Evolutionary conservation across 352 stramenopile species (phyloP).

Genomic region (Pythium dissotocum): DNA sequence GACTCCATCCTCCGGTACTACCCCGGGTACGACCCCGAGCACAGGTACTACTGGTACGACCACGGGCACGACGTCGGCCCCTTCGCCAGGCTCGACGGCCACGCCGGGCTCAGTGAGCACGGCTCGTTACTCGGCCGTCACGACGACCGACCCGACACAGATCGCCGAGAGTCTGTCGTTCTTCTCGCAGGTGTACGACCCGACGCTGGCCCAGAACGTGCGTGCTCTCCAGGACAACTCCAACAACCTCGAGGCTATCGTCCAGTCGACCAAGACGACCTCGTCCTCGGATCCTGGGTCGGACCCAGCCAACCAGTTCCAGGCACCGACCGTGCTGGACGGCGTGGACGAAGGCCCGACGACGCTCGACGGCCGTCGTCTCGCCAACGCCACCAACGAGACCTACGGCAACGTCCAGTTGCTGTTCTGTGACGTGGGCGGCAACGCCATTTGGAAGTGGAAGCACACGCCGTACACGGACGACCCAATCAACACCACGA

Average conservation of each 20-base stretch:
- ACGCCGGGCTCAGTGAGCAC: neutral
- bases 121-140: conserved; percentile 19
- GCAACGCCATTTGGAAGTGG: conserved; percentile 80
- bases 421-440: conserved; percentile 70
- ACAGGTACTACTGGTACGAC: neutral
- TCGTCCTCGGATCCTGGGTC: conserved; percentile 37
- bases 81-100: neutral
- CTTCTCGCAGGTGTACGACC: conserved; percentile 58
- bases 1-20: neutral
- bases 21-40: neutral
- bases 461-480: conserved; percentile 40
- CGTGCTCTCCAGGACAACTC: conserved; percentile 52
- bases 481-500: conserved; percentile 37
- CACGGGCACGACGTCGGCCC: neutral
- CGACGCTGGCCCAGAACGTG: conserved; percentile 44
- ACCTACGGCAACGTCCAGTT: conserved; percentile 43
- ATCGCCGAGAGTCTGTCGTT: conserved; percentile 40
- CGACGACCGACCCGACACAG: conserved; percentile 22
- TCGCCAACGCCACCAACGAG: conserved; percentile 33
- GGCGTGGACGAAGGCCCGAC: conserved; percentile 31
- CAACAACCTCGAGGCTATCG: conserved; percentile 52
- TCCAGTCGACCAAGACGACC: conserved; percentile 77
- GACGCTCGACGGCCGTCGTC: conserved; percentile 40
- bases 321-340: conserved; percentile 49
- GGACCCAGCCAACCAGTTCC: conserved; percentile 81